phyloP scores from a whole-genome alignment of 805 yeast genomes.

The Kodamaea restingae region DNA sequence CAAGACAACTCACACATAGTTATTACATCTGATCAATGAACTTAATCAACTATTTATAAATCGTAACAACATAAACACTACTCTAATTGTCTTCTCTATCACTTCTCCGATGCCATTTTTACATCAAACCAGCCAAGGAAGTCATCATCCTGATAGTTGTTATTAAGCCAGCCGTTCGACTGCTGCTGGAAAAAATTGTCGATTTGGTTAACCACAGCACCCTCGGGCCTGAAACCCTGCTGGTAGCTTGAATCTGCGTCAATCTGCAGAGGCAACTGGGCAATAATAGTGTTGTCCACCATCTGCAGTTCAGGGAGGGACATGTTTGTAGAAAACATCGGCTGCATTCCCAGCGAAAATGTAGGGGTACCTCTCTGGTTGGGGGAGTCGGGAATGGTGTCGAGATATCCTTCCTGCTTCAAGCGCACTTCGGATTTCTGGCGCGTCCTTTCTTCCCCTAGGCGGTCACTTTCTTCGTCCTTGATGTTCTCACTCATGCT shows the following conservation, averaged over 20 bases:
- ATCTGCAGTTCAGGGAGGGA: background rate
- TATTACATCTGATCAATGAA: too few species aligned
- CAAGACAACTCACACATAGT: too few species aligned
- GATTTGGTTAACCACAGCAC: conserved; percentile 32
- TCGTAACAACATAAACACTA: too few species aligned
- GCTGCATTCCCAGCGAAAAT: conserved; percentile 5
- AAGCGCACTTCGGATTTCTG: background rate
- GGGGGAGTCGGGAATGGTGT: too few species aligned
- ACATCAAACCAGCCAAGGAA: conserved; percentile 92
- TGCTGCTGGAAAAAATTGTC: conserved; percentile 75
- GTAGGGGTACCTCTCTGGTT: background rate
- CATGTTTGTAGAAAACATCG: conserved; percentile 6
- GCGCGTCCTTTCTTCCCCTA: background rate
- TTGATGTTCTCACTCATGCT: conserved; percentile 34
- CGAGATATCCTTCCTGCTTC: too few species aligned
- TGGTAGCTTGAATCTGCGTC: background rate
- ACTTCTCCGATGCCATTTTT: conserved; percentile 31
- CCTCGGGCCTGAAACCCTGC: conserved; percentile 10
- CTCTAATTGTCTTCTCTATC: background rate
- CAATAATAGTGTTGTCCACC: background rate
- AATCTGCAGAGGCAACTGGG: background rate
- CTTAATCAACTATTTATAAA: too few species aligned
- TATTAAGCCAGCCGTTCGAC: conserved; percentile 77
- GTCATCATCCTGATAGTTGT: conserved; percentile 62
- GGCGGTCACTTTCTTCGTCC: conserved; percentile 2